These are phyloP conservation scores for Inga oerstediana DNA, from an alignment of 306 rosid genomes.

Conservation along the genomic window DNA sequence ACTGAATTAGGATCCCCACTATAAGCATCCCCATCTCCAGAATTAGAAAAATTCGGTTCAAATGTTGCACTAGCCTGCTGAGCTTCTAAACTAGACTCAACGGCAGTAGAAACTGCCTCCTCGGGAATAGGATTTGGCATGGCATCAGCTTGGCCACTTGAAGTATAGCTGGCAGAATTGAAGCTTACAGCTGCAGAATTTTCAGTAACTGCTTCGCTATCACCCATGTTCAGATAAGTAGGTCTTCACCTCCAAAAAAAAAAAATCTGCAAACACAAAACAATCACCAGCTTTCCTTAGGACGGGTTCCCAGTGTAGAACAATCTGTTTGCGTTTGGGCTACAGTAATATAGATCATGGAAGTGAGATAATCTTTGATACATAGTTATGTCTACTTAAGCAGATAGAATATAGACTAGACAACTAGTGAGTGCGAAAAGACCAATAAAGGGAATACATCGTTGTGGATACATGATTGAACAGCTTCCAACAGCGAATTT, in stretches of 20 bases:
- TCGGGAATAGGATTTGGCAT: constrained; percentile 41
- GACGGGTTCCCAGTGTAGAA: not conserved
- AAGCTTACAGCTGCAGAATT: constrained; percentile 50
- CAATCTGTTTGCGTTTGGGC: not conserved
- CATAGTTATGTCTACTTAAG: not conserved
- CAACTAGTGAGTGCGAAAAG: not conserved
- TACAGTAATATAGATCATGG: not conserved
- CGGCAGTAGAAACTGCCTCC: constrained; percentile 33
- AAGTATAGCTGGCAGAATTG: constrained; percentile 40
- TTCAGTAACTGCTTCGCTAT: constrained; percentile 71
- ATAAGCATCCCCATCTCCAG: constrained; percentile 49
- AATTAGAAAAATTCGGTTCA: constrained; percentile 39
- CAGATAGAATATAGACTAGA: not conserved
- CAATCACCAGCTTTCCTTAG: not conserved
- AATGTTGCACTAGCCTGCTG: constrained; percentile 39
- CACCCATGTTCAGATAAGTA: constrained; percentile 56
- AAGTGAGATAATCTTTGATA: not conserved
- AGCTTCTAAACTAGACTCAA: constrained; percentile 47
- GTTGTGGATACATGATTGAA: not conserved
- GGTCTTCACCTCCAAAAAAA: constrained; percentile 14
- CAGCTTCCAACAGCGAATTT: not conserved
- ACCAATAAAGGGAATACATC: not conserved
- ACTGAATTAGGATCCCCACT: constrained; percentile 54
- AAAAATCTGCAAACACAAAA: constrained; percentile 37
- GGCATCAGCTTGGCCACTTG: constrained; percentile 56